Conservation (phyloP, 257 asterid genomes). For the Jacaranda copaia region DNA sequence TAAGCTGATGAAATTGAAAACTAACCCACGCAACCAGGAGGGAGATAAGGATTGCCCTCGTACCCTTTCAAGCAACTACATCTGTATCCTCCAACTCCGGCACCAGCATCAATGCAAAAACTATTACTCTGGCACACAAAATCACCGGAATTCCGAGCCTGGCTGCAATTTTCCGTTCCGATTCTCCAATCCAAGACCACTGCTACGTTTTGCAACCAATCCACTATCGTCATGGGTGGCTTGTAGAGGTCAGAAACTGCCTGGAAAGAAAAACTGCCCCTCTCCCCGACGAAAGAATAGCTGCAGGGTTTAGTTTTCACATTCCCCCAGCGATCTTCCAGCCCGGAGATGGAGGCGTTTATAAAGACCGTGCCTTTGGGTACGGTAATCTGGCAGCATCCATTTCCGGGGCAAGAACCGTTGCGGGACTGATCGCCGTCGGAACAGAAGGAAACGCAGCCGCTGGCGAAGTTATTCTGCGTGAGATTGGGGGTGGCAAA, state of each 20-base stretch:
- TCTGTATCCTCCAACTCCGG: constrained; percentile 36
- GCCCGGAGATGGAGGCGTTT: constrained; percentile 27
- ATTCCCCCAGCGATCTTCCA: constrained; percentile 29
- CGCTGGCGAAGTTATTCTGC: constrained; percentile 28
- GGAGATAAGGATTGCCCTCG: constrained; percentile 43
- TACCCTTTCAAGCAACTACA: constrained; percentile 38
- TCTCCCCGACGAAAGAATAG: constrained; percentile 40
- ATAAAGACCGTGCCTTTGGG: constrained; percentile 37
- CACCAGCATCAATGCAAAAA: constrained; percentile 30
- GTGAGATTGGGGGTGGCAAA: constrained; percentile 24
- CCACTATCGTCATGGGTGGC: background rate
- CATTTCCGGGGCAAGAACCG: constrained; percentile 47
- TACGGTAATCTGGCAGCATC: constrained; percentile 42
- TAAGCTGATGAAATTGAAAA: background rate
- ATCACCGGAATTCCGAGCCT: background rate
- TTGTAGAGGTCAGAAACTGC: constrained; percentile 36
- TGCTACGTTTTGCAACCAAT: constrained; percentile 20
- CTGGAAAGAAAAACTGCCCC: constrained; percentile 19
- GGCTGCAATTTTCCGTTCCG: constrained; percentile 27
- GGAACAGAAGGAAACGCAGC: constrained; percentile 42
- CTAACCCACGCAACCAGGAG: constrained; percentile 42
- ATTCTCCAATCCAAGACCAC: constrained; percentile 45
- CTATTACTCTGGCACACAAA: constrained; percentile 33
- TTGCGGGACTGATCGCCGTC: constrained; percentile 32
- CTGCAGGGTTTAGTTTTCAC: constrained; percentile 28